phyloP scores from a whole-genome alignment of 2,329 filamentous ascomycete genomes.

The Aspergillus puulaauensis region DNA sequence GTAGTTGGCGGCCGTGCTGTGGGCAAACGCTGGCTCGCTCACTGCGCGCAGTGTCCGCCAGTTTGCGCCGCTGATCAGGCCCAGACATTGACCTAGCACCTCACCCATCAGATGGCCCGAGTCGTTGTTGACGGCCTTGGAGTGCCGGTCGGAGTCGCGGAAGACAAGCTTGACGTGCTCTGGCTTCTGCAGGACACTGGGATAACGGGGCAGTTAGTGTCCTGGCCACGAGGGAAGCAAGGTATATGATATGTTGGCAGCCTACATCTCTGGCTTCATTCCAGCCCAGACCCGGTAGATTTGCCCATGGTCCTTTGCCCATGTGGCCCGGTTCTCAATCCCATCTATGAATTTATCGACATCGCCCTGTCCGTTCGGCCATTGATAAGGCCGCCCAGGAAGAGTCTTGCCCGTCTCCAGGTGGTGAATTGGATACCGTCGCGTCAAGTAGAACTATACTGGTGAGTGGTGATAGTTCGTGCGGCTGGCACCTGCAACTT shows the following conservation, averaged over 20 bases:
- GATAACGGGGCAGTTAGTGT: too few species aligned
- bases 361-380: conserved; percentile 43
- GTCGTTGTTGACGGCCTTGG: conserved; percentile 44
- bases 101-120: conserved; percentile 42
- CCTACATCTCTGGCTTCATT: conserved; percentile 43
- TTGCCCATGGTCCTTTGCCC: conserved; percentile 34
- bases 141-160: conserved; percentile 46
- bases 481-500: too few species aligned
- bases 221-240: too few species aligned
- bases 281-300: conserved; percentile 44
- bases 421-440: not conserved
- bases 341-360: conserved; percentile 42
- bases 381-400: conserved; percentile 15
- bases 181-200: conserved; percentile 40
- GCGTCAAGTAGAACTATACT: not conserved
- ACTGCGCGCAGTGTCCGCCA: conserved; percentile 7
- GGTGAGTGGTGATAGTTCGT: too few species aligned
- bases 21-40: conserved; percentile 1
- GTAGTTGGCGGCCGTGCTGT: too few species aligned
- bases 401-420: not conserved
- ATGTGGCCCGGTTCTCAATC: conserved; percentile 29
- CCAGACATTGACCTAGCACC: conserved; percentile 46
- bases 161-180: conserved; percentile 40
- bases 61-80: conserved; percentile 36
- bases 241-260: too few species aligned